Evolutionary conservation across 331 rosid genomes (phyloP).

Genomic region (Arachis monticola): DNA sequence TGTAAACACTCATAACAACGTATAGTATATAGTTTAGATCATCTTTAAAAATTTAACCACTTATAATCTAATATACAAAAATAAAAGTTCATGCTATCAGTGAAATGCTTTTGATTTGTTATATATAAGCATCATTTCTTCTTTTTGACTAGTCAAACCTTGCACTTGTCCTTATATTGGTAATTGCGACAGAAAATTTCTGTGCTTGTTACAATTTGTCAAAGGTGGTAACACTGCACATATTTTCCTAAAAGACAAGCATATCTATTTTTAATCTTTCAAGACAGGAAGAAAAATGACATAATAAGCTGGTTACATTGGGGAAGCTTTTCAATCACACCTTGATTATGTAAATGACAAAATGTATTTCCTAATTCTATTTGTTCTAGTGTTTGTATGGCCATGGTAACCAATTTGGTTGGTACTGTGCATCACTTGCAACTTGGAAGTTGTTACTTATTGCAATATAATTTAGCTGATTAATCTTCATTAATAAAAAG

Average conservation of each 20-base stretch:
- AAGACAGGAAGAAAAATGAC: background rate
- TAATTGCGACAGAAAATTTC: background rate
- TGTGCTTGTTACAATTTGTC: background rate
- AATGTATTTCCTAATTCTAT: background rate
- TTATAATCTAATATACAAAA: too few species aligned
- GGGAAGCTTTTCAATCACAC: background rate
- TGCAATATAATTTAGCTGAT: background rate
- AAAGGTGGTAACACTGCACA: background rate
- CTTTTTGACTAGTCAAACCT: background rate
- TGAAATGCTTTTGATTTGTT: slow-evolving; percentile 77
- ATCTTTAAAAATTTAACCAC: too few species aligned
- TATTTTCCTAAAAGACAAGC: background rate
- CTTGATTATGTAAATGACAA: background rate
- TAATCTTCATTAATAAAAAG: background rate
- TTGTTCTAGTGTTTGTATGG: background rate
- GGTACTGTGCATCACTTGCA: background rate
- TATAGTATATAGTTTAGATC: too few species aligned
- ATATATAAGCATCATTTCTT: slow-evolving; percentile 58
- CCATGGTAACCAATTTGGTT: background rate
- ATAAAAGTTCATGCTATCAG: slow-evolving; percentile 58
- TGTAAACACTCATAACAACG: too few species aligned
- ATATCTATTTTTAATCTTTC: too few species aligned
- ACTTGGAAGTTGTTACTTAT: background rate
- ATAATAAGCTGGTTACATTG: background rate
- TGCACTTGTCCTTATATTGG: background rate